phyloP scores from a whole-genome alignment of 1,284 basidiomycete genomes.

The Fistulinella cinereoalba region DNA sequence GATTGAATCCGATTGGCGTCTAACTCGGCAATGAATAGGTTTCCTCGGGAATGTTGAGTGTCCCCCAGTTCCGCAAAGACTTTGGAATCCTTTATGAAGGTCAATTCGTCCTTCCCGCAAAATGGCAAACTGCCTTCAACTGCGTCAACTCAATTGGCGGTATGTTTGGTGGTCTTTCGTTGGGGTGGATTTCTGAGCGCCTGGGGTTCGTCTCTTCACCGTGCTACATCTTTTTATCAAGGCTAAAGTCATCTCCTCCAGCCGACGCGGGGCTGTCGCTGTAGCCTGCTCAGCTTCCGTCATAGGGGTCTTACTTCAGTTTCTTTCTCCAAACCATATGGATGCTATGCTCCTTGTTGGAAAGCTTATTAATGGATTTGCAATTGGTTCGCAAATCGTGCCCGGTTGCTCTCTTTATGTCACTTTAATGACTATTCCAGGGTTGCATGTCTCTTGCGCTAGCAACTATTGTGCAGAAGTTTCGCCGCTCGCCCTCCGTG shows the following conservation, averaged over 20 bases:
- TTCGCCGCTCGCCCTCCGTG: conserved; percentile 29
- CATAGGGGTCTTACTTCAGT: conserved; percentile 26
- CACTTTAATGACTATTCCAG: conserved; percentile 5
- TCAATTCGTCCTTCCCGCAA: conserved; percentile 20
- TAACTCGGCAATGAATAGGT: conserved; percentile 11
- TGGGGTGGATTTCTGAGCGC: conserved; percentile 27
- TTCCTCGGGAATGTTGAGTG: conserved; percentile 22
- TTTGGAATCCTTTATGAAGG: conserved; percentile 19
- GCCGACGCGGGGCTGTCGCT: conserved; percentile 22
- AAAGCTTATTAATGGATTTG: conserved; percentile 29
- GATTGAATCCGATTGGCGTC: neutral
- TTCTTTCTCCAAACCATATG: conserved; percentile 22
- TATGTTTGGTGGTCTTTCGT: conserved; percentile 26
- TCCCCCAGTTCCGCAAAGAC: conserved; percentile 29
- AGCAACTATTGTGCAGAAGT: conserved; percentile 30
- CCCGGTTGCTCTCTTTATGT: neutral
- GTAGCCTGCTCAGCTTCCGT: conserved; percentile 26
- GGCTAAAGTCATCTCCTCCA: conserved; percentile 1
- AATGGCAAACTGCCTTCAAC: conserved; percentile 33
- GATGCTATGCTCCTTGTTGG: conserved; percentile 28
- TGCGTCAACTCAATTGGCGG: conserved; percentile 25
- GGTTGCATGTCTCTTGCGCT: conserved; percentile 28
- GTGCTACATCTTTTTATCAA: neutral
- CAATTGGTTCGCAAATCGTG: conserved; percentile 18
- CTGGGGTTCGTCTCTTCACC: conserved; percentile 14